phyloP scores from a whole-genome alignment of 441 rosid genomes.

The Kokia cookei region DNA sequence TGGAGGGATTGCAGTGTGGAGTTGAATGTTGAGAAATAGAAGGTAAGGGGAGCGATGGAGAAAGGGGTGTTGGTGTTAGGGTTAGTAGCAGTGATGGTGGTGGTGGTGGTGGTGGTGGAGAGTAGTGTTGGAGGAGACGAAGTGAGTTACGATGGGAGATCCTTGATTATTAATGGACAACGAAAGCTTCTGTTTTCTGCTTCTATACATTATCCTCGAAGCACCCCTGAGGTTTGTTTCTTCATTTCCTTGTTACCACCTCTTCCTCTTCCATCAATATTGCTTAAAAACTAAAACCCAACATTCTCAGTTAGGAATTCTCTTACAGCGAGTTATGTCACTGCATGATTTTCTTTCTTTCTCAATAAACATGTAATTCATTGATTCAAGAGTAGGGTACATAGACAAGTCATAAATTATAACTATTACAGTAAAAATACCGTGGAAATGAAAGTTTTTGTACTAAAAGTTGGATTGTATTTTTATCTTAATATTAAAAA shows the following conservation, averaged over 20 bases:
- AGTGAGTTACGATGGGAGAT: conserved; percentile 18
- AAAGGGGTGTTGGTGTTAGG: neutral
- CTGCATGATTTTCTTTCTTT: too few relatives aligned
- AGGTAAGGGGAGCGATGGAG: neutral
- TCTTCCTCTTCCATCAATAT: neutral
- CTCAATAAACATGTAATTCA: too few relatives aligned
- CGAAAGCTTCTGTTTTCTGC: conserved; percentile 20
- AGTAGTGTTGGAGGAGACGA: neutral
- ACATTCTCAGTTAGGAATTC: too few relatives aligned
- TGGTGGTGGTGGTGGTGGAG: too few relatives aligned
- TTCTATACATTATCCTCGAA: conserved; percentile 23
- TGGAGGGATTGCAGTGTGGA: neutral
- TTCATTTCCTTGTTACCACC: neutral
- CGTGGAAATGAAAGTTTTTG: too few relatives aligned
- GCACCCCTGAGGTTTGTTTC: conserved; percentile 18
- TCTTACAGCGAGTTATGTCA: too few relatives aligned
- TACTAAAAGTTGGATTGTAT: too few relatives aligned
- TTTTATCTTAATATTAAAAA: too few relatives aligned
- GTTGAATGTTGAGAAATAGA: neutral
- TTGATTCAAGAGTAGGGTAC: too few relatives aligned
- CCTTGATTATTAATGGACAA: conserved; percentile 19
- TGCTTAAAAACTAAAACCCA: too few relatives aligned
- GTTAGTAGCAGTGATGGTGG: neutral
- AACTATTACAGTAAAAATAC: too few relatives aligned
- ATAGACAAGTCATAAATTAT: too few relatives aligned